A percentile compares a stretch with the other conserved stretches of the same genome.
Evolutionary conservation across 108 stramenopile genomes (phyloP).

Genomic region (Mediolabrus comicus): DNA sequence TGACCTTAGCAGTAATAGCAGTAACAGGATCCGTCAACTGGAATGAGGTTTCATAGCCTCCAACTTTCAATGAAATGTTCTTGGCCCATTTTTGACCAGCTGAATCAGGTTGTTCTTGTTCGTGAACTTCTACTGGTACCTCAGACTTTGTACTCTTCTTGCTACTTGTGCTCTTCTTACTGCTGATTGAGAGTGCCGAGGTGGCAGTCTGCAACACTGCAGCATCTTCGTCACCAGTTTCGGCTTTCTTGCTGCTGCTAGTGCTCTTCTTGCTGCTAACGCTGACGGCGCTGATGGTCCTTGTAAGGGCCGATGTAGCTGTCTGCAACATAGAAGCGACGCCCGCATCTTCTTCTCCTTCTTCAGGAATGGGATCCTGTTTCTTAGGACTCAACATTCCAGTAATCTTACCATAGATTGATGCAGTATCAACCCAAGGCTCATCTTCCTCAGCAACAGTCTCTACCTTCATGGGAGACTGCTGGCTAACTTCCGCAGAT

Average conservation of each 20-base stretch:
- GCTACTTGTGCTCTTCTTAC: too few relatives aligned
- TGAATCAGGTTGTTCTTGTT: conserved; percentile 9
- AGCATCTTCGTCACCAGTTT: too few relatives aligned
- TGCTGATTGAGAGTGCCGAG: too few relatives aligned
- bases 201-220: too few relatives aligned
- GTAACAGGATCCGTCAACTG: conserved; percentile 35
- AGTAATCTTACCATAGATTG: conserved; percentile 1
- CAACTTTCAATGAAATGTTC: conserved; percentile 39
- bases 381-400: background rate
- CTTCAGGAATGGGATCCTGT: background rate
- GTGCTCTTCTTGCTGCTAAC: background rate
- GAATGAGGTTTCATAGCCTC: conserved; percentile 40
- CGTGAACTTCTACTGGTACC: background rate
- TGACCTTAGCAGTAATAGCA: conserved; percentile 24
- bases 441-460: background rate
- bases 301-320: background rate
- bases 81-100: conserved; percentile 33
- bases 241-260: too few relatives aligned
- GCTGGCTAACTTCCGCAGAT: background rate
- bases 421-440: conserved; percentile 6
- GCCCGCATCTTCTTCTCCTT: background rate
- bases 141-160: too few relatives aligned
- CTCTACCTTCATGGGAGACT: background rate
- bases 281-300: background rate
- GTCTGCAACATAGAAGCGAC: background rate